Base-by-base conservation (phyloP, 257 asterid species). In the Fraxinus americana region DNA sequence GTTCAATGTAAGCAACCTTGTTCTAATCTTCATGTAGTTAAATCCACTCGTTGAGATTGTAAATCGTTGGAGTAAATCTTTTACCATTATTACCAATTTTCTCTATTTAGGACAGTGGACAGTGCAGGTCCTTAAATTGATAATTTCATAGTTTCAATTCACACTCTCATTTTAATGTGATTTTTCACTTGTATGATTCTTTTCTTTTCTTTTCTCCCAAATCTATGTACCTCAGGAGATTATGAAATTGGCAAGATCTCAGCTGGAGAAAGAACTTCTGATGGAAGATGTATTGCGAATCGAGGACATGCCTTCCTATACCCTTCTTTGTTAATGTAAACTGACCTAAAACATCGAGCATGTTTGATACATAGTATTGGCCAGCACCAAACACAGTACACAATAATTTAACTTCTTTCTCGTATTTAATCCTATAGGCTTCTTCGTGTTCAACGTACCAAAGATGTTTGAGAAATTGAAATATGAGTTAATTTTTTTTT, bases 301-400 rank as follows among this genome's bases (percentile, higher is more conserved):
- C 0, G 94, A 92, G 76, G 96, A 92, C 82, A 89, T 92, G 96
- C 97, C 97, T 77, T 92, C 96, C 14, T 92, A 80, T 73, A 75
- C 67, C 83, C 96, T 92, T 80, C 91, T 92, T 48, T 83, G 63
- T 52, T 92, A 74, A 86, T 74, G 66, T 38, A 48, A 45, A 36
- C 70, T 71, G 29, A 69, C 69, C 69, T 50, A 54, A 72, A 57
- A 77, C 81, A 38, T 45, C 8, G 63, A 54, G 16, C 76, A 30
- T 25, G 35, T 63, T 9, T 63, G 34, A 35, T 63, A 27, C 19
- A 63, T 54, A 41, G 14, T 0, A 54, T 16, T 54, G 65, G 65
- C 19, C 25, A 19, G 0, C 65, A 27, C 69, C 3, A 63, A 19
- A 63, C 69, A 4, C 0, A 11, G 32, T 63, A 25, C 35, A 63